These are phyloP conservation scores for Erythrophleum fordii DNA, from an alignment of 306 rosid genomes.

Conservation along the genomic window DNA sequence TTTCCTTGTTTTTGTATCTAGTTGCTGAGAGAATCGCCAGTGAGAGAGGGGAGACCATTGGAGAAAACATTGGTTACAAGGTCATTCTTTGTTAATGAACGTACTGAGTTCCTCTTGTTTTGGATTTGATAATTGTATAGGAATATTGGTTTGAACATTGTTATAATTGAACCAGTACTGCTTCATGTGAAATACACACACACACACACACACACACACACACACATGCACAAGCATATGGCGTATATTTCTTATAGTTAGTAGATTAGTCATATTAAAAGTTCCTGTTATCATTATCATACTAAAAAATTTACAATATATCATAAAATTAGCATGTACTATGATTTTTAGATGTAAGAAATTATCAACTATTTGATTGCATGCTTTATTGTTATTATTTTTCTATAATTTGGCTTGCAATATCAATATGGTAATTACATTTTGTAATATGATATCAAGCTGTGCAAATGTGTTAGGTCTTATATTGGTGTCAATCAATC, in stretches of 20 bases:
- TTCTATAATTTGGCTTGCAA: neutral
- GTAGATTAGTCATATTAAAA: neutral
- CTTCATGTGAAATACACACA: slow-evolving; percentile 8
- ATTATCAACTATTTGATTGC: neutral
- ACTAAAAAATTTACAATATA: neutral
- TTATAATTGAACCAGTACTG: slow-evolving; percentile 13
- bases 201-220: too few relatives aligned
- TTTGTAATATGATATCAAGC: neutral
- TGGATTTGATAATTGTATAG: slow-evolving; percentile 24
- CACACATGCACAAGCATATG: neutral
- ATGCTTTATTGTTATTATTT: neutral
- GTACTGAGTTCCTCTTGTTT: slow-evolving; percentile 2
- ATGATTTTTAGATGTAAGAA: neutral
- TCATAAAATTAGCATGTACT: neutral
- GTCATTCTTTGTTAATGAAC: slow-evolving; percentile 52
- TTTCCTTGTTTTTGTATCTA: slow-evolving; percentile 41
- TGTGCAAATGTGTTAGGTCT: neutral
- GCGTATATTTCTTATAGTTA: neutral
- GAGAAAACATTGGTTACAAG: slow-evolving; percentile 90
- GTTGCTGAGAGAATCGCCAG: slow-evolving; percentile 89
- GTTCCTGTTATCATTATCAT: neutral
- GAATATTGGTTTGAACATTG: neutral
- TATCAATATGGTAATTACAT: neutral
- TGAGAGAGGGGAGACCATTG: slow-evolving; percentile 86
- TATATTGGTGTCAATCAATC: neutral